Percentiles rank a stretch among this genome's conserved stretches.
Evolutionary conservation across 495 filamentous ascomycete species (phyloP).

Genomic region (Neurospora sublineolata): DNA sequence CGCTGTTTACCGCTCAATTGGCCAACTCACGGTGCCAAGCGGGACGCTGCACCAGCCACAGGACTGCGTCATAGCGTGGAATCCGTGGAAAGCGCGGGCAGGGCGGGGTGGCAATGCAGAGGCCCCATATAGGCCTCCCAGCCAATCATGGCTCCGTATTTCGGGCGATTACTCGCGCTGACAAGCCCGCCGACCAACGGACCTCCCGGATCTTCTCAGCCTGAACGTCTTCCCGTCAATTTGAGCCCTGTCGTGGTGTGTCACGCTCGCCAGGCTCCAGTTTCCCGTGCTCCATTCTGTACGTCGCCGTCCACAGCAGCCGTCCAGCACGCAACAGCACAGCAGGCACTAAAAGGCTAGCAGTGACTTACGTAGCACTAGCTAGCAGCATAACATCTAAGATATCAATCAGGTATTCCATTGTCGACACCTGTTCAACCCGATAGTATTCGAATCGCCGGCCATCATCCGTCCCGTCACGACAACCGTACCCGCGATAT

Average conservation of each 20-base stretch:
- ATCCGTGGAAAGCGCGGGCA: background rate
- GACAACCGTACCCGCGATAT: background rate
- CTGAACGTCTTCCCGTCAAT: background rate
- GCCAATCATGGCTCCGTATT: background rate
- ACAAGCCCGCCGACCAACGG: background rate
- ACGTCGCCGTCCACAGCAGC: background rate
- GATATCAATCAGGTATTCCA: background rate
- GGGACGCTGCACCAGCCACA: slow-evolving; percentile 11
- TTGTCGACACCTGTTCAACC: background rate
- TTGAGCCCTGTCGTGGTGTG: background rate
- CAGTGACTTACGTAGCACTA: background rate
- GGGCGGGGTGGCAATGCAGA: background rate
- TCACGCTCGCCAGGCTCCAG: background rate
- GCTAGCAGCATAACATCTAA: background rate
- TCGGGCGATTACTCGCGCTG: background rate
- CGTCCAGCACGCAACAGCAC: background rate
- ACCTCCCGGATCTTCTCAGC: background rate
- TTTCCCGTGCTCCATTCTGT: background rate
- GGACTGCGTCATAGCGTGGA: slow-evolving; percentile 10
- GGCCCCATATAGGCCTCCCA: background rate
- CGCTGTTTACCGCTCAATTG: background rate
- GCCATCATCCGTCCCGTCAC: background rate
- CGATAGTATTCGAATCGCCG: background rate
- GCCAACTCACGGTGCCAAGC: background rate
- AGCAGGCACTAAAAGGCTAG: background rate